These are phyloP conservation scores for Macrocystidia cucumis DNA, from an alignment of 1,284 basidiomycete species.

Conservation along the genomic window DNA sequence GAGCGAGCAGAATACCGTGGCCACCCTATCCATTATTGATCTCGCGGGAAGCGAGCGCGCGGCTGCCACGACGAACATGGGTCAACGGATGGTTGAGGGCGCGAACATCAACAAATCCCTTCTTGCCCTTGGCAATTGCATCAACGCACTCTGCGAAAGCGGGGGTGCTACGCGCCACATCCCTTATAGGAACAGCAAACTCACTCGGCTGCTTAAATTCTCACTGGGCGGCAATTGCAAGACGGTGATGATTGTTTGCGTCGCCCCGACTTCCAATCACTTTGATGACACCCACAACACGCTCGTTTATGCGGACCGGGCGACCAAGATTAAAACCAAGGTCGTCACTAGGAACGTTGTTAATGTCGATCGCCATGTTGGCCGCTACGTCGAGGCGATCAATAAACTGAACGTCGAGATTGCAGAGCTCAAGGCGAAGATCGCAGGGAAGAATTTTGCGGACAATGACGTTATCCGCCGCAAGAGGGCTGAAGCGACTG, in stretches of 20 bases:
- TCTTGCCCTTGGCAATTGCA: constrained; percentile 91
- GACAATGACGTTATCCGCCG: constrained; percentile 58
- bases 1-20: constrained; percentile 77
- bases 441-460: constrained; percentile 57
- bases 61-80: constrained; percentile 92
- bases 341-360: constrained; percentile 89
- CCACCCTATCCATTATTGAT: constrained; percentile 93
- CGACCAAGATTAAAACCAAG: constrained; percentile 95
- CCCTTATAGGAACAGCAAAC: constrained; percentile 94
- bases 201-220: constrained; percentile 93
- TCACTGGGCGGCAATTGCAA: constrained; percentile 96
- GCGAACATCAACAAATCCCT: constrained; percentile 98
- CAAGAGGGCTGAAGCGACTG: constrained; percentile 59
- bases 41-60: constrained; percentile 94
- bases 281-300: constrained; percentile 98
- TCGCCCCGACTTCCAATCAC: constrained; percentile 89
- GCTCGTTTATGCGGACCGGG: constrained; percentile 90
- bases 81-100: constrained; percentile 95
- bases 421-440: constrained; percentile 78
- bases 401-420: constrained; percentile 81
- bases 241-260: constrained; percentile 96
- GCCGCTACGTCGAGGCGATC: constrained; percentile 91
- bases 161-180: constrained; percentile 81
- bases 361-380: constrained; percentile 89
- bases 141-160: constrained; percentile 91